Base-by-base conservation (phyloP, 164 flowering plant genomes). In the Chloranthus sessilifolius region DNA sequence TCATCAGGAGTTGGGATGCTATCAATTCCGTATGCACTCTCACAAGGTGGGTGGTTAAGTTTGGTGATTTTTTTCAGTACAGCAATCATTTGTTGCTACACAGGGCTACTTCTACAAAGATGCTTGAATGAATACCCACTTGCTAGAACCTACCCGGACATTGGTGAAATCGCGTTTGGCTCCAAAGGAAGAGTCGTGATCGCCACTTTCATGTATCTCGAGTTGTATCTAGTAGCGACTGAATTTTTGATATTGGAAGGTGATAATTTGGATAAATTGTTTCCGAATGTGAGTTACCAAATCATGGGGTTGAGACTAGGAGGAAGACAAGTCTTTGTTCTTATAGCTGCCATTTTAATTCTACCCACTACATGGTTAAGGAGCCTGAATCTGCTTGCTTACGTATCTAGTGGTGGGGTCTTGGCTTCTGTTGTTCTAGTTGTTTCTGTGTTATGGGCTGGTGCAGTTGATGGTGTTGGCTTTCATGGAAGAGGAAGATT, bases 181-280 rank as follows among this genome's bases (percentile, higher is more conserved):
- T 58, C 43, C 17, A 71, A 31, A 1, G 95, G 95, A 53, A 72
- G 78, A 64, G 49, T 55, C 0, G 6, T 81, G 4, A 66, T 73
- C 2, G 66, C 82, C 1, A 25, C 70, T n/a, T 60, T 74, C 53
- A 75, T 81, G 81, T 56, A 74, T 36, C 34, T 67, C 0, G 95
- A 87, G 61, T 75, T 85, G 4, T 90, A 76, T 67, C 31, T 87
- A 7, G 83, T 84, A 3, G 83, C 78, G 0, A 74, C 74, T 0
- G 85, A 84, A 12, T 81, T 82, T 57, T 43, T 90, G 50, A 87
- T 90, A 19, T 51, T 87, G 10, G 95, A 79, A 74, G 95, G 98
- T 0, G 97, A 90, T 31, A 90, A 84, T 51, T 59, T 90, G 23
- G 58, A 70, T 8, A 76, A 79, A 1, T 39, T 90, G 6, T 70